phyloP scores from a whole-genome alignment of 345 rosid species.

The Gossypium sturtianum region DNA sequence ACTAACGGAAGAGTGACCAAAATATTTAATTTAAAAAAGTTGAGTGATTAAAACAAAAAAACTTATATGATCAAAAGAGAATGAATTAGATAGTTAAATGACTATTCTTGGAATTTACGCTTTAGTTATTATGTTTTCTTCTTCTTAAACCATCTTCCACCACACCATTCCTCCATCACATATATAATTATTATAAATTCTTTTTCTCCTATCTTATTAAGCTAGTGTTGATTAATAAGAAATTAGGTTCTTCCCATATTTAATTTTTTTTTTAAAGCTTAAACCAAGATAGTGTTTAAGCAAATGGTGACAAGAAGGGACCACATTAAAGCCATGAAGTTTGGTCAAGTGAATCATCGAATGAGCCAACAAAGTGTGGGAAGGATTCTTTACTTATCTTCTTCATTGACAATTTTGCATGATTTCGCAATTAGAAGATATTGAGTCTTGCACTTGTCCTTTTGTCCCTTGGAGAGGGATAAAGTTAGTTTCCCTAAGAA shows the following conservation, averaged over 20 bases:
- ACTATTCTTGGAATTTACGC: too few relatives aligned
- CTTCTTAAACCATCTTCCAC: not conserved
- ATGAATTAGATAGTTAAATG: too few relatives aligned
- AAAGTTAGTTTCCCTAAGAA: not conserved
- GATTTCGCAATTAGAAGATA: not conserved
- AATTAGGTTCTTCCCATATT: not conserved
- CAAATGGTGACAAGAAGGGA: constrained; percentile 3
- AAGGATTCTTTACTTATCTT: not conserved
- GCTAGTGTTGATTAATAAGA: not conserved
- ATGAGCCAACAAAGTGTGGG: not conserved
- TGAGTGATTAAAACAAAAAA: too few relatives aligned
- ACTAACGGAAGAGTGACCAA: too few relatives aligned
- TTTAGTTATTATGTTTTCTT: not conserved
- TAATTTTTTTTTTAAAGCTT: not conserved
- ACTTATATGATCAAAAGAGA: too few relatives aligned
- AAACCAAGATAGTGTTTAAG: not conserved
- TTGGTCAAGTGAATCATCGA: not conserved
- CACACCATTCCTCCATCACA: not conserved
- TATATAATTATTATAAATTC: too few relatives aligned
- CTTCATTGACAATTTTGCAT: not conserved
- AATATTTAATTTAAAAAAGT: too few relatives aligned
- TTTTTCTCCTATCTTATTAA: too few relatives aligned
- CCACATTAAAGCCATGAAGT: not conserved
- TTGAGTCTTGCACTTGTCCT: not conserved
- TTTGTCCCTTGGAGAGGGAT: not conserved